phyloP scores from a whole-genome alignment of 2,329 filamentous ascomycete genomes.

The Fusarium newnesense region DNA sequence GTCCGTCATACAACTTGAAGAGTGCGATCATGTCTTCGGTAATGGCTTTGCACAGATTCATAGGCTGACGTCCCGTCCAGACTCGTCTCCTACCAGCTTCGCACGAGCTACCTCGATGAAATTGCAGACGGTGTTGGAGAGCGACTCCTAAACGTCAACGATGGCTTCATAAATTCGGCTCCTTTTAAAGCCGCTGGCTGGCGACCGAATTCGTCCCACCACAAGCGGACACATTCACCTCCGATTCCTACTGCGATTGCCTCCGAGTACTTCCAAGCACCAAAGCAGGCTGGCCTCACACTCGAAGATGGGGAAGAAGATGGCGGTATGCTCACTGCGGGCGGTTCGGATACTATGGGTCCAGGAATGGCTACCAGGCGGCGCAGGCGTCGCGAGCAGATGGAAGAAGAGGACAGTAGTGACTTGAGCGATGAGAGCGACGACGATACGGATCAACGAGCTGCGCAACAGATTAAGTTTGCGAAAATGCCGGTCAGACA shows the following conservation, averaged over 20 bases:
- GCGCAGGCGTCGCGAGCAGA: slow-evolving; percentile 74
- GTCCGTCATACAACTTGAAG: slow-evolving; percentile 54
- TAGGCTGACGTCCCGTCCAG: slow-evolving; percentile 55
- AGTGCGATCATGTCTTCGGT: slow-evolving; percentile 42
- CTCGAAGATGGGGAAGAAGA: slow-evolving; percentile 79
- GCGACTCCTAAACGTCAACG: slow-evolving; percentile 83
- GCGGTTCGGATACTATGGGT: slow-evolving; percentile 74
- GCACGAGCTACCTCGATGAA: slow-evolving; percentile 81
- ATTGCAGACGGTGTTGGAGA: slow-evolving; percentile 88
- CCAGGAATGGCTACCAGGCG: slow-evolving; percentile 74
- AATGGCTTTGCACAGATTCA: neutral
- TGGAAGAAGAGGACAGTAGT: slow-evolving; percentile 87
- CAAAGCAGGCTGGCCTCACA: slow-evolving; percentile 69
- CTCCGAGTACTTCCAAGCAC: slow-evolving; percentile 84
- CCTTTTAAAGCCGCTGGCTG: slow-evolving; percentile 87
- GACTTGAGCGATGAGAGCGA: slow-evolving; percentile 88
- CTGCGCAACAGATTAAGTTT: slow-evolving; percentile 93
- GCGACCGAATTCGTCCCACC: slow-evolving; percentile 77
- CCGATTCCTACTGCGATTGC: slow-evolving; percentile 85
- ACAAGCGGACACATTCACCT: slow-evolving; percentile 86
- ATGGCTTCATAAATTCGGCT: slow-evolving; percentile 80
- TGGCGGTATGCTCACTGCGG: slow-evolving; percentile 76
- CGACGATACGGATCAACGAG: slow-evolving; percentile 78
- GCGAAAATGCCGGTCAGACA: slow-evolving; percentile 91
- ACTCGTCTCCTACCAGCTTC: slow-evolving; percentile 84